A percentile compares a stretch with the other conserved stretches of the same genome.
These are phyloP conservation scores for Mycena pura DNA, from an alignment of 768 basidiomycete species.

Conservation along the genomic window DNA sequence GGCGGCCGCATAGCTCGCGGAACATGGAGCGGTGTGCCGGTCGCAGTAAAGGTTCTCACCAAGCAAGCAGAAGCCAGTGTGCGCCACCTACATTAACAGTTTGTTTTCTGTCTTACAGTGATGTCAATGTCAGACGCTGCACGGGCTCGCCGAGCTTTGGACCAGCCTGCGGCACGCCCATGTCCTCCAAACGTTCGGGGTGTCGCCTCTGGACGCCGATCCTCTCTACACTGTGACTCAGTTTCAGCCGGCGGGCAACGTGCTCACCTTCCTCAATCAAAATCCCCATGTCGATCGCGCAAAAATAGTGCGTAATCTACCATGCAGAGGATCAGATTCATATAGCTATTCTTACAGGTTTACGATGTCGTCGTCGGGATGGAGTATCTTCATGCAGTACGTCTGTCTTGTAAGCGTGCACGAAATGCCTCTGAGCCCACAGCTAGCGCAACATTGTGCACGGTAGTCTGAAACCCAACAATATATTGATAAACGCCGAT, in stretches of 20 bases:
- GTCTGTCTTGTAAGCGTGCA: background rate
- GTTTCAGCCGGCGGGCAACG: conserved; percentile 28
- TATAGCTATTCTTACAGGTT: conserved; percentile 19
- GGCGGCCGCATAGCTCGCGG: conserved; percentile 21
- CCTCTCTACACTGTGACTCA: conserved; percentile 29
- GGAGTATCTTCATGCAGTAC: conserved; percentile 33
- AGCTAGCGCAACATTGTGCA: conserved; percentile 31
- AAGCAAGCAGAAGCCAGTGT: conserved; percentile 17
- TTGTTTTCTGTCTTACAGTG: background rate
- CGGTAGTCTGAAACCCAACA: conserved; percentile 33
- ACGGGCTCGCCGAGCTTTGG: conserved; percentile 30
- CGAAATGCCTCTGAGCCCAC: background rate
- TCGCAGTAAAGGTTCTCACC: conserved; percentile 25
- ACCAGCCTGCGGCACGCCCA: conserved; percentile 27
- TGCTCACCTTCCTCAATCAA: conserved; percentile 24
- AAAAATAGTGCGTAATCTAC: conserved; percentile 22
- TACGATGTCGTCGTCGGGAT: conserved; percentile 32
- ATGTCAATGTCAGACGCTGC: conserved; percentile 19
- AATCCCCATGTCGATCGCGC: conserved; percentile 29
- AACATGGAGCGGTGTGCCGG: conserved; percentile 7
- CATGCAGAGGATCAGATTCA: background rate
- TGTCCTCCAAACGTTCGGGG: conserved; percentile 32
- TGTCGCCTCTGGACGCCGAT: conserved; percentile 30
- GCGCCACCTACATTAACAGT: background rate
- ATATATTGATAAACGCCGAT: conserved; percentile 29